These are phyloP conservation scores for Gnaphalium uliginosum DNA, from an alignment of 129 eudicot species.

Conservation along the genomic window DNA sequence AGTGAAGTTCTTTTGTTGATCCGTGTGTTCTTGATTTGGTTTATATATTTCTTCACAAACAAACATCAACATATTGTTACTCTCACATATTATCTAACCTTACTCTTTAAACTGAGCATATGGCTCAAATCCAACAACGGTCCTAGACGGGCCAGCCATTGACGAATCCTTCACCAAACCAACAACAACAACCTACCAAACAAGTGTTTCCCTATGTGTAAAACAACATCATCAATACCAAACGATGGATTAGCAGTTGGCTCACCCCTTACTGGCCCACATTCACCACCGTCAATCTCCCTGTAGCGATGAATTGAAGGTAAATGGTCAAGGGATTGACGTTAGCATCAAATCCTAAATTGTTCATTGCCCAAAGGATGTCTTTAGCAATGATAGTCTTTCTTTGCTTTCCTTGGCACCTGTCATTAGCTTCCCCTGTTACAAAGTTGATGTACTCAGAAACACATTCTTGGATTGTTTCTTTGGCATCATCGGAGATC, in stretches of 20 bases:
- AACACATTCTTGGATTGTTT: slow-evolving; percentile 44
- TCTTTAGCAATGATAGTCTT: slow-evolving; percentile 47
- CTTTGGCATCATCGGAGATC: slow-evolving; percentile 44
- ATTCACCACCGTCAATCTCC: slow-evolving; percentile 48
- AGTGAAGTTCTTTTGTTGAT: too few relatives aligned
- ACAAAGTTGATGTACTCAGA: slow-evolving; percentile 46
- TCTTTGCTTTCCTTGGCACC: slow-evolving; percentile 41
- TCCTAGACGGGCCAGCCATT: not conserved
- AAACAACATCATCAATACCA: not conserved
- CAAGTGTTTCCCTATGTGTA: not conserved
- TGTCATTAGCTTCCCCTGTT: slow-evolving; percentile 40
- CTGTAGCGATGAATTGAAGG: slow-evolving; percentile 39
- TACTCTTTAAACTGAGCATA: slow-evolving; percentile 5
- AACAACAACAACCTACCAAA: not conserved
- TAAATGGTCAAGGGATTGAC: slow-evolving; percentile 36
- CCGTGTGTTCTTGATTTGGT: too few relatives aligned
- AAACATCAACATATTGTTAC: not conserved
- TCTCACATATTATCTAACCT: not conserved
- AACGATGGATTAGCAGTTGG: not conserved
- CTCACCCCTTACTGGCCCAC: slow-evolving; percentile 41
- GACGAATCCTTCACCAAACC: not conserved
- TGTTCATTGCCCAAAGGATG: slow-evolving; percentile 46
- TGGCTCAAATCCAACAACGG: slow-evolving; percentile 8
- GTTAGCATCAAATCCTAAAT: slow-evolving; percentile 38
- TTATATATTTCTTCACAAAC: not conserved